Evolutionary conservation across 2,329 filamentous ascomycete genomes (phyloP).

Genomic region (Hirsutella thompsonii): DNA sequence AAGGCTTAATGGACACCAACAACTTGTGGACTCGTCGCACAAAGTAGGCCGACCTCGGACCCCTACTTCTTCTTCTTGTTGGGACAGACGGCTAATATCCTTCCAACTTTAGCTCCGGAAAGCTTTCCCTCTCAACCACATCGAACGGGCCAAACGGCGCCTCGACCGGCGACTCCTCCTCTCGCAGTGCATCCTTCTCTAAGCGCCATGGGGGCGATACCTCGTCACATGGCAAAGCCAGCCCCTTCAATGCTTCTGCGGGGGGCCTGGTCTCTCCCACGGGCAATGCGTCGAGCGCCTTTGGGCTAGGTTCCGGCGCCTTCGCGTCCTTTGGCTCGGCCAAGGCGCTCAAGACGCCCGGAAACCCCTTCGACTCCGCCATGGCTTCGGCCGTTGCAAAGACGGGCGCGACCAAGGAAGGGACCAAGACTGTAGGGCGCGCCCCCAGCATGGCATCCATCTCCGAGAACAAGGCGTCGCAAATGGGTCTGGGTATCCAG

Average conservation of each 20-base stretch:
- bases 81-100: slow-evolving; percentile 6
- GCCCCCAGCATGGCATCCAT: slow-evolving; percentile 29
- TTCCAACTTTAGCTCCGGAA: slow-evolving; percentile 52
- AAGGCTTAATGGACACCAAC: slow-evolving; percentile 39
- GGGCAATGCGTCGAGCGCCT: slow-evolving; percentile 69
- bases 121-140: slow-evolving; percentile 77
- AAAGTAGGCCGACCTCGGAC: slow-evolving; percentile 40
- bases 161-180: slow-evolving; percentile 39
- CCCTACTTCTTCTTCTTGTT: background rate
- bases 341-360: slow-evolving; percentile 79
- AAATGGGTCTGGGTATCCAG: slow-evolving; percentile 28
- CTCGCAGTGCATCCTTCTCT: slow-evolving; percentile 50
- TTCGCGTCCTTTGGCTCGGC: slow-evolving; percentile 78
- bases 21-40: slow-evolving; percentile 68
- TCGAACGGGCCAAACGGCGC: slow-evolving; percentile 39
- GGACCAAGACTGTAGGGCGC: slow-evolving; percentile 15
- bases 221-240: slow-evolving; percentile 62
- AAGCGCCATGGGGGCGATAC: slow-evolving; percentile 63
- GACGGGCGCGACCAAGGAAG: slow-evolving; percentile 17
- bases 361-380: slow-evolving; percentile 66
- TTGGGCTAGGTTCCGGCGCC: slow-evolving; percentile 85
- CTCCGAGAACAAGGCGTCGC: slow-evolving; percentile 22
- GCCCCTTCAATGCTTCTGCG: slow-evolving; percentile 68
- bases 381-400: slow-evolving; percentile 32
- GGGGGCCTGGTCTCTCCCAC: slow-evolving; percentile 27